Conservation (phyloP, 2,329 filamentous ascomycete genomes). For the Claviceps quebecensis region DNA sequence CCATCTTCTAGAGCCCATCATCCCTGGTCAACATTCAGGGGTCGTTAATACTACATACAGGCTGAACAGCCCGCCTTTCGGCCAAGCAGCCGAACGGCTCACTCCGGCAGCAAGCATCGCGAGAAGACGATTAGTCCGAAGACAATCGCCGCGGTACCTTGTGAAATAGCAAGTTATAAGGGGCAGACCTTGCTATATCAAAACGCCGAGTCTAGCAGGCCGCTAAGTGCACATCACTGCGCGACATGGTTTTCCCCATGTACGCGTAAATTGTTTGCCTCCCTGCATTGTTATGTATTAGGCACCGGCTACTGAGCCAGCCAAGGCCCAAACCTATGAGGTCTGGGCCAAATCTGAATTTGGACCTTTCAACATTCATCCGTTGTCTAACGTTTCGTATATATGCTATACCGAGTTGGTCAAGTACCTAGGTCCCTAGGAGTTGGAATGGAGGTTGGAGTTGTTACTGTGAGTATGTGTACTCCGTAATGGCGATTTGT, state of each 20-base stretch:
- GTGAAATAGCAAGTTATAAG: neutral
- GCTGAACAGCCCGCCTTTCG: neutral
- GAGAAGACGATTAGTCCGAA: neutral
- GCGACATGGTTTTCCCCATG: neutral
- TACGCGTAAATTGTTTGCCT: neutral
- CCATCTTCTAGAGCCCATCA: neutral
- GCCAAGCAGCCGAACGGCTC: neutral
- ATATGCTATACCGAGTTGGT: neutral
- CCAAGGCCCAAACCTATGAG: neutral
- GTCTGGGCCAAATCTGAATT: neutral
- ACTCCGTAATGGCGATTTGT: too few relatives aligned
- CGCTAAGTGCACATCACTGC: neutral
- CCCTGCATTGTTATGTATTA: neutral
- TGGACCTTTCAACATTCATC: neutral
- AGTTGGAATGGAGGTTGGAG: neutral
- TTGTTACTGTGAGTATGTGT: conserved; percentile 1
- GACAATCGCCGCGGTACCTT: neutral
- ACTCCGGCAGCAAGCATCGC: neutral
- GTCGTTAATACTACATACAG: neutral
- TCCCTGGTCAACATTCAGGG: neutral
- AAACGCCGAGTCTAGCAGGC: neutral
- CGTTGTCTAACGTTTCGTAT: neutral
- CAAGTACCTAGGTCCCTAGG: neutral
- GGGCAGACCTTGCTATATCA: neutral
- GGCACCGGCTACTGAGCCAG: neutral